Evolutionary conservation across 495 filamentous ascomycete species (phyloP).

Genomic region (Aspergillus bridgeri): DNA sequence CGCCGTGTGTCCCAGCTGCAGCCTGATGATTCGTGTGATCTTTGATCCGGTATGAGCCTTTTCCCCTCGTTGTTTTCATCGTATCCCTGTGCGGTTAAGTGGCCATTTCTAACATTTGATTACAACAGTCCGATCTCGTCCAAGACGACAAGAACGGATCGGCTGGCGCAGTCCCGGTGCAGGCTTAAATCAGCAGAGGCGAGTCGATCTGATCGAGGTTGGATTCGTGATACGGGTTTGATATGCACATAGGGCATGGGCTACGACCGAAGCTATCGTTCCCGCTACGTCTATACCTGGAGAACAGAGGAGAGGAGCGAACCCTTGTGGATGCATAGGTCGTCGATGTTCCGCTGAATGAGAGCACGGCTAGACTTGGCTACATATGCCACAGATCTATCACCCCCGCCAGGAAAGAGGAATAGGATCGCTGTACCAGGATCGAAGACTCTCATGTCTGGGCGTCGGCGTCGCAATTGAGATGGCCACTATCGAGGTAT

Average conservation of each 20-base stretch:
- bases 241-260: not conserved
- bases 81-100: not conserved
- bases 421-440: not conserved
- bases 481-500: not conserved
- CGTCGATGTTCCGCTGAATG: no score
- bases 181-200: conserved; percentile 26
- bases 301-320: not conserved
- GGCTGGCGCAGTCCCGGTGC: conserved; percentile 35
- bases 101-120: not conserved
- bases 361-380: not conserved
- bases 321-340: not conserved
- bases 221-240: not conserved
- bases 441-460: not conserved
- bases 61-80: not conserved
- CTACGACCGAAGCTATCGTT: not conserved
- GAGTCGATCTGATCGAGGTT: not conserved
- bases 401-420: not conserved
- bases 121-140: conserved; percentile 40
- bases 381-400: not conserved
- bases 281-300: not conserved
- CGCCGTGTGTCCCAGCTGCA: conserved; percentile 93
- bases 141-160: conserved; percentile 34
- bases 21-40: conserved; percentile 91
- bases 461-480: not conserved
- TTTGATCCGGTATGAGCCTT: conserved; percentile 79